A percentile compares a stretch with the other conserved stretches of the same genome.
Conservation (phyloP, 2,329 filamentous ascomycete species). For the Curvularia sp. region DNA sequence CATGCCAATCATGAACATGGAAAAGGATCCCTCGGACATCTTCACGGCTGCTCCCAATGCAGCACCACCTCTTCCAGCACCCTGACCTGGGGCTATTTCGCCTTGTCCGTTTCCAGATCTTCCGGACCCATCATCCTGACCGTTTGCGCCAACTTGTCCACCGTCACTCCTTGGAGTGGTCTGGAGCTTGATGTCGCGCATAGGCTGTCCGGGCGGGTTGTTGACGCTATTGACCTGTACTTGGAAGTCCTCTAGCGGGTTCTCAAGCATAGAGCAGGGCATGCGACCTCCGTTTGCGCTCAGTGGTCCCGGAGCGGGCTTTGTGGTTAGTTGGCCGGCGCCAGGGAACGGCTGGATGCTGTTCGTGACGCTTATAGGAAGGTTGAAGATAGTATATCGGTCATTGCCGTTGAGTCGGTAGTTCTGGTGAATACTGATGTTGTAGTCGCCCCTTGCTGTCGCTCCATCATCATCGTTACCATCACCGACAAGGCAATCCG, state of each 20-base stretch:
- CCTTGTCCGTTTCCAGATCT: constrained; percentile 10
- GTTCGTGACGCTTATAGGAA: constrained; percentile 73
- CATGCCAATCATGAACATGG: constrained; percentile 22
- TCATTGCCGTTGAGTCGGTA: constrained; percentile 70
- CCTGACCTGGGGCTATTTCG: constrained; percentile 16
- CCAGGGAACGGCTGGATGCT: constrained; percentile 56
- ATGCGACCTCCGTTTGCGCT: constrained; percentile 45
- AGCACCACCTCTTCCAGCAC: neutral
- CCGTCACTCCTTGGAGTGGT: constrained; percentile 34
- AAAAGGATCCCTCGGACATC: constrained; percentile 19
- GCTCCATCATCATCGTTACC: constrained; percentile 56
- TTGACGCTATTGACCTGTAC: constrained; percentile 40
- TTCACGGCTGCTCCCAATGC: constrained; percentile 18
- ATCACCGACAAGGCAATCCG: constrained; percentile 70
- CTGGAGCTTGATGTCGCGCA: constrained; percentile 37
- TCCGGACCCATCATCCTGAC: constrained; percentile 25
- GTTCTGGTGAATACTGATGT: constrained; percentile 75
- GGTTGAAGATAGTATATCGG: constrained; percentile 73
- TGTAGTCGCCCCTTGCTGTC: constrained; percentile 66
- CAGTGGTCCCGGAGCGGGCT: constrained; percentile 44
- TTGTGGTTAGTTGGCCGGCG: constrained; percentile 40
- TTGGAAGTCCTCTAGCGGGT: constrained; percentile 35
- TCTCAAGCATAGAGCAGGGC: constrained; percentile 39
- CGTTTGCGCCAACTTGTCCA: constrained; percentile 36
- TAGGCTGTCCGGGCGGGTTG: constrained; percentile 43